These are phyloP conservation scores for Urochloa ruziziensis DNA, from an alignment of 176 grass and related monocot genomes.

Conservation along the genomic window DNA sequence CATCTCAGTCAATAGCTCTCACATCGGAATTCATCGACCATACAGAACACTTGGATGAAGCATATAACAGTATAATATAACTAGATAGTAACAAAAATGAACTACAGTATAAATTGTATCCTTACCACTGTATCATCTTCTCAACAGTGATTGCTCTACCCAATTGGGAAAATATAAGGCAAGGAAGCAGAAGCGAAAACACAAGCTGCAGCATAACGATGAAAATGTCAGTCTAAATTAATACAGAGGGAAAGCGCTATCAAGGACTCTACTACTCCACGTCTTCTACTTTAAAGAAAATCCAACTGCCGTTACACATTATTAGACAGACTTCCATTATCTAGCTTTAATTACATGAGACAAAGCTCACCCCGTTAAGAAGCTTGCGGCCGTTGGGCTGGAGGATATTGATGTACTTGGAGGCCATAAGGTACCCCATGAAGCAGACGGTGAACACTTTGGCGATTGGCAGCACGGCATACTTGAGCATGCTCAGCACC, in stretches of 20 bases:
- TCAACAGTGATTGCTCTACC: slow-evolving; percentile 82
- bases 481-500: slow-evolving; percentile 70
- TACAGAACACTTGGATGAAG: not conserved
- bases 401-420: slow-evolving; percentile 91
- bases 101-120: slow-evolving; percentile 7
- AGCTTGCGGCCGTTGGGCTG: slow-evolving; percentile 87
- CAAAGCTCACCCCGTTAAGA: slow-evolving; percentile 81
- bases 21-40: not conserved
- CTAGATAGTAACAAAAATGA: not conserved
- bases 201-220: slow-evolving; percentile 70
- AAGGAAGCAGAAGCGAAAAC: slow-evolving; percentile 96
- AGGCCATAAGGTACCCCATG: slow-evolving; percentile 98
- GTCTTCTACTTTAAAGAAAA: slow-evolving; percentile 3
- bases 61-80: not conserved
- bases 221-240: slow-evolving; percentile 22
- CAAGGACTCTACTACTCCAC: not conserved
- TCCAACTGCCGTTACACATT: not conserved
- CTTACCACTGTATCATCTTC: slow-evolving; percentile 87
- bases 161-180: slow-evolving; percentile 96
- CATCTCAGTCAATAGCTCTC: not conserved
- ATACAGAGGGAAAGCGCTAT: not conserved
- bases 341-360: slow-evolving; percentile 22
- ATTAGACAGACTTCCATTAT: not conserved
- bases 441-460: slow-evolving; percentile 99
- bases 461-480: slow-evolving; percentile 85